These are phyloP conservation scores for Phanerochaete sordida DNA, from an alignment of 768 basidiomycete species.

Conservation along the genomic window DNA sequence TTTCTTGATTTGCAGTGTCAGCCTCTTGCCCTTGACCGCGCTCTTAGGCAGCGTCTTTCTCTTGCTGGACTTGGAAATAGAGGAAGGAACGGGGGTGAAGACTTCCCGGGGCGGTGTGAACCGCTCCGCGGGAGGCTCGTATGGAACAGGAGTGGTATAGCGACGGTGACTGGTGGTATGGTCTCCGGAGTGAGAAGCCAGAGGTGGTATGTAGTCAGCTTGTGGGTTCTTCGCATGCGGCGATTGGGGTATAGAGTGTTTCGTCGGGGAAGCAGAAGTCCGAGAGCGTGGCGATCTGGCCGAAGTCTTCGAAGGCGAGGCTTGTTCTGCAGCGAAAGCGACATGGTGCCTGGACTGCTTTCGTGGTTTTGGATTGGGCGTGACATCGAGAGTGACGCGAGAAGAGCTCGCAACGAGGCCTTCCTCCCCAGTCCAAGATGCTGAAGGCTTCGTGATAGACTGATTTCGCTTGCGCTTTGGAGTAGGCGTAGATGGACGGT, in stretches of 20 bases:
- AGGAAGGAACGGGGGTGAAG: constrained; percentile 35
- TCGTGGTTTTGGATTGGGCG: constrained; percentile 61
- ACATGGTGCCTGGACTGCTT: constrained; percentile 35
- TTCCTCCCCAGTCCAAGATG: constrained; percentile 4
- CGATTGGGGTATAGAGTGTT: constrained; percentile 29
- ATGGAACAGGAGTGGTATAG: constrained; percentile 53
- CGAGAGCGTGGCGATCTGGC: constrained; percentile 8
- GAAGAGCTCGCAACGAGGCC: constrained; percentile 17
- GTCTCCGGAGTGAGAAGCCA: constrained; percentile 24
- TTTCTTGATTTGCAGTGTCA: constrained; percentile 43
- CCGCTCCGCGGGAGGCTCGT: constrained; percentile 64
- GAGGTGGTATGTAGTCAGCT: constrained; percentile 44
- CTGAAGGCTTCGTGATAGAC: not conserved
- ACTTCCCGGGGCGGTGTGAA: constrained; percentile 72
- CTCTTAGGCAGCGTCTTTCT: constrained; percentile 26
- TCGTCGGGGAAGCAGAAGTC: constrained; percentile 24
- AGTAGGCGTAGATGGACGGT: not conserved
- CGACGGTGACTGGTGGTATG: constrained; percentile 28
- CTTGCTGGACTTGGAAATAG: constrained; percentile 36
- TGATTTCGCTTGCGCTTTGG: constrained; percentile 9
- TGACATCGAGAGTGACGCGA: constrained; percentile 34
- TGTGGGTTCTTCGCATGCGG: constrained; percentile 47
- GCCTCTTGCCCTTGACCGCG: constrained; percentile 13
- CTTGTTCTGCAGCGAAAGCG: constrained; percentile 17
- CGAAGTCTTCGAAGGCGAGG: constrained; percentile 22